Evolutionary conservation across 352 stramenopile species (phyloP).

Genomic region (Phytopythium helicoides): DNA sequence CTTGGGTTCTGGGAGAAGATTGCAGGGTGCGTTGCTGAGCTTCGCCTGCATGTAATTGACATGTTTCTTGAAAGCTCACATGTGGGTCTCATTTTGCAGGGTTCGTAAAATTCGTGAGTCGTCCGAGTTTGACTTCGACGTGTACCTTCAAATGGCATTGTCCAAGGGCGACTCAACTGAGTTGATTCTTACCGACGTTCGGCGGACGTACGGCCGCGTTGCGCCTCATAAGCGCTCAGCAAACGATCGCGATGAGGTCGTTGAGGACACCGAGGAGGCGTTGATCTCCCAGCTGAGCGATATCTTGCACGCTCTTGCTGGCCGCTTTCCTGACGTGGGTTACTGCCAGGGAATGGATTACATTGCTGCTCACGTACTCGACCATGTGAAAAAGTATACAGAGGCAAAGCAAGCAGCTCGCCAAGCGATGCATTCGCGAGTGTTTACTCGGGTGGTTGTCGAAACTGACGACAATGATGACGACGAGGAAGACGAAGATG

Average conservation of each 20-base stretch:
- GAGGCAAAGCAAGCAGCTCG: constrained; percentile 28
- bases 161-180: constrained; percentile 85
- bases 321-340: constrained; percentile 77
- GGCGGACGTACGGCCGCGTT: constrained; percentile 78
- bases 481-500: not conserved
- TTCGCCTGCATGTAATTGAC: not conserved
- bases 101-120: constrained; percentile 37
- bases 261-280: constrained; percentile 57
- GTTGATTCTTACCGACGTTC: constrained; percentile 81
- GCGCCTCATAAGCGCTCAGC: constrained; percentile 68
- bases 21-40: constrained; percentile 22
- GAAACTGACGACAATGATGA: constrained; percentile 11
- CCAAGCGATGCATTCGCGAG: constrained; percentile 1
- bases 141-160: constrained; percentile 80
- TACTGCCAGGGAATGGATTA: constrained; percentile 91
- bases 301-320: constrained; percentile 76
- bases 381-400: constrained; percentile 76
- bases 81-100: too few species aligned
- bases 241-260: constrained; percentile 51
- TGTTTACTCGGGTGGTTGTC: constrained; percentile 5
- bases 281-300: constrained; percentile 74
- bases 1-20: constrained; percentile 79
- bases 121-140: constrained; percentile 79
- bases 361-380: constrained; percentile 75
- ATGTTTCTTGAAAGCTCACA: not conserved